These are phyloP conservation scores for Aristolochia californica DNA, from an alignment of 164 flowering plant genomes.

Conservation along the genomic window DNA sequence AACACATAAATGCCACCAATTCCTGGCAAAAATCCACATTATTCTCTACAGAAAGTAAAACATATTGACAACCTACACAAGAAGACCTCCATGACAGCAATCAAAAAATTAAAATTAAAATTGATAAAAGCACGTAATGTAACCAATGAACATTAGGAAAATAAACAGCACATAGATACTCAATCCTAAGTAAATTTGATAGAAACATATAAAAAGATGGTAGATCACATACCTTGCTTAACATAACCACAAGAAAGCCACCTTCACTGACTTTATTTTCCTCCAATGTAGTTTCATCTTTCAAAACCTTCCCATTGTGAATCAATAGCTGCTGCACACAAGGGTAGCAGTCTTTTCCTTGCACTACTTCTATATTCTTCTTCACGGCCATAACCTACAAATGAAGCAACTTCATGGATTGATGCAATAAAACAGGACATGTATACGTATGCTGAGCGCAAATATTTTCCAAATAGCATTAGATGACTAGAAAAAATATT, in stretches of 20 bases:
- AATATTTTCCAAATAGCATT: neutral
- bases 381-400: conserved; percentile 84
- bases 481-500: neutral
- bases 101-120: no score
- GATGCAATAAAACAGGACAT: neutral
- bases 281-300: conserved; percentile 85
- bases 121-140: no score
- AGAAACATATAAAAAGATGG: neutral
- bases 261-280: conserved; percentile 90
- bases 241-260: conserved; percentile 98
- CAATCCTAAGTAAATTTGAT: no score
- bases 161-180: no score
- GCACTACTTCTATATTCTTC: conserved; percentile 83
- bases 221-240: conserved; percentile 61
- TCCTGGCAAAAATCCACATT: no score
- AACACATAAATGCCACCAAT: no score
- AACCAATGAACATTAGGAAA: no score
- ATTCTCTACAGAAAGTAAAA: no score
- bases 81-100: no score
- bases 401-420: neutral
- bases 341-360: conserved; percentile 92
- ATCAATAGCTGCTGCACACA: conserved; percentile 92
- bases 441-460: neutral
- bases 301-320: conserved; percentile 96
- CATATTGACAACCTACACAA: no score